Conservation (phyloP, 305 asterid species). For the Solanum aculeatissimum region DNA sequence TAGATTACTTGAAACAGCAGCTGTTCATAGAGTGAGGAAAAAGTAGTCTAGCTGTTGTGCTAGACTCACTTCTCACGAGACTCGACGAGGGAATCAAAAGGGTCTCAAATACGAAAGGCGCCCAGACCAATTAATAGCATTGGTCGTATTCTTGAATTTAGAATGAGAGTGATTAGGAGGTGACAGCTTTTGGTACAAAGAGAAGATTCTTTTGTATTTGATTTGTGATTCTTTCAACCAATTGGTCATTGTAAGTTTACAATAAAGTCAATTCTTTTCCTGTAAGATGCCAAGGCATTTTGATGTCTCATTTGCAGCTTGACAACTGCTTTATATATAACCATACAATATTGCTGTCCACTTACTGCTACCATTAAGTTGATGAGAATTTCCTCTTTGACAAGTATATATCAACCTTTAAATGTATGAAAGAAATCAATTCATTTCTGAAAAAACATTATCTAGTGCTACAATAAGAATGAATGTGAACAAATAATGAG, state of each 20-base stretch:
- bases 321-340: neutral
- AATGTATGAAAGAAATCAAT: neutral
- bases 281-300: neutral
- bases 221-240: constrained; percentile 17
- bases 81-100: neutral
- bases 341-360: neutral
- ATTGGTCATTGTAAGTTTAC: constrained; percentile 22
- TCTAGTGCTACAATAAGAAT: neutral
- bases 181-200: constrained; percentile 10
- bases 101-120: neutral
- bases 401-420: neutral
- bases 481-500: neutral
- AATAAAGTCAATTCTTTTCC: constrained; percentile 22
- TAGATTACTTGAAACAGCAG: neutral
- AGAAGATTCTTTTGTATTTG: constrained; percentile 50
- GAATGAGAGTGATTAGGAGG: constrained; percentile 2
- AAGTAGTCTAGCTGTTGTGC: neutral
- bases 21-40: neutral
- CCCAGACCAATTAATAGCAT: neutral
- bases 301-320: neutral
- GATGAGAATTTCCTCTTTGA: neutral
- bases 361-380: neutral
- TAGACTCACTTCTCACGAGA: neutral
- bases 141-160: constrained; percentile 2
- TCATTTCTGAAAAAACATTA: neutral